Evolutionary conservation across 2,329 filamentous ascomycete genomes (phyloP), one percentile per base, ranked within the genome.

Genomic region (Sporothrix brunneoviolacea): DNA sequence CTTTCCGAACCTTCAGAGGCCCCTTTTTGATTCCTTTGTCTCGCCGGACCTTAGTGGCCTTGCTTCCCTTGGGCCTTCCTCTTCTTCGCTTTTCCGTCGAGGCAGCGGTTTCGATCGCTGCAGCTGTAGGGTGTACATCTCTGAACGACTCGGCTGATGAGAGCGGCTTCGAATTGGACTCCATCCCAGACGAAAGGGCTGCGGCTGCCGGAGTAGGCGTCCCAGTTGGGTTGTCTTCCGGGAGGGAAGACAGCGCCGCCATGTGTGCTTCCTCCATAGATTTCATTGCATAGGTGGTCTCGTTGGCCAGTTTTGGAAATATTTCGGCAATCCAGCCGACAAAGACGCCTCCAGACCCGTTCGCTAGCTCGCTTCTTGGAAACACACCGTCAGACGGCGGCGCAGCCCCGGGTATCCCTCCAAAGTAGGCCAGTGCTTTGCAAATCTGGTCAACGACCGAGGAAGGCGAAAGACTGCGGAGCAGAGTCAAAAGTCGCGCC

Each of bases 241-340:
- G 16, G 9, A 47, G 38, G 8, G 43, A 24, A 16, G 44, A 28
- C n/a, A 47, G 24, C 22, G 41, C 43, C 13, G 43, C 22, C 10
- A 22, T 9, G 18, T 43, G 30, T 15, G 45, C 21, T 22, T 52
- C 41, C 18, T 22, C 46, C 12, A 42, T 32, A 2, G 48, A 19
- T 18, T 50, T 52, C 7, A 44, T 22, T 1, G 40, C 38, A n/a
- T 24, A 28, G 2, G 45, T 36, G 2, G 51, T 51, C 19, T 51
- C 45, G 18, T 50, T 43, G 5, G 44, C 19, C 12, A 64, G 62
- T 32, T 65, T 69, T 16, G 80, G 80, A 54, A 84, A 84, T 48
- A 84, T 80, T 59, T 84, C 80, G 12, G 77, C 69, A 39, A 83
- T 65, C 80, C 80, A 84, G 18, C 77, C 75, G 27, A 84, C 70